Conservation (phyloP, 2,329 filamentous ascomycete genomes). For the Stromatinia cepivora region DNA sequence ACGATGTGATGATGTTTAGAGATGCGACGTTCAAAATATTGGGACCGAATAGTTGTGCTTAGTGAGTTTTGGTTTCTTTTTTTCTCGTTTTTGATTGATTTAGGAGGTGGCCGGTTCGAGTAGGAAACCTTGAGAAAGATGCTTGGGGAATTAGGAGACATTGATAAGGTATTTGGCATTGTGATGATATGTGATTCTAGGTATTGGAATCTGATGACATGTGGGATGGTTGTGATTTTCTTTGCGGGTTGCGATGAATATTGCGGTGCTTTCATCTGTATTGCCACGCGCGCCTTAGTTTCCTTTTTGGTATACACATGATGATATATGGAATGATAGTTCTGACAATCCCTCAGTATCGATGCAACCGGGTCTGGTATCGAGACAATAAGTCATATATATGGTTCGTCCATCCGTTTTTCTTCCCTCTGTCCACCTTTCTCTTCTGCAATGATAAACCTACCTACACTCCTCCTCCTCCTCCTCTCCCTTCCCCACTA, state of each 20-base stretch:
- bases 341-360: neutral
- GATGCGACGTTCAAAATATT: neutral
- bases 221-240: neutral
- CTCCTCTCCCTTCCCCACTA: neutral
- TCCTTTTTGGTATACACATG: neutral
- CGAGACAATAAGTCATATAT: slow-evolving; percentile 23
- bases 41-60: slow-evolving; percentile 12
- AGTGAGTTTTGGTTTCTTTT: neutral
- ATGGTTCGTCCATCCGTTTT: neutral
- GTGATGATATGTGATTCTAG: neutral
- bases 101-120: neutral
- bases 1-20: neutral
- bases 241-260: neutral
- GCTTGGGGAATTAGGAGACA: neutral
- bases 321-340: neutral
- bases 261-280: neutral
- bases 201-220: neutral
- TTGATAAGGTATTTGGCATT: neutral
- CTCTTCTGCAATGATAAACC: no score
- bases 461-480: neutral
- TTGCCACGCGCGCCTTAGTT: neutral
- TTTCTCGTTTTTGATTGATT: neutral
- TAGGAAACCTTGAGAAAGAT: neutral
- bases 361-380: slow-evolving; percentile 17
- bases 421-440: neutral